A percentile compares a stretch with the other conserved stretches of the same genome.
Evolutionary conservation across 768 basidiomycete genomes (phyloP).

Genomic region (Amanita rubescens): DNA sequence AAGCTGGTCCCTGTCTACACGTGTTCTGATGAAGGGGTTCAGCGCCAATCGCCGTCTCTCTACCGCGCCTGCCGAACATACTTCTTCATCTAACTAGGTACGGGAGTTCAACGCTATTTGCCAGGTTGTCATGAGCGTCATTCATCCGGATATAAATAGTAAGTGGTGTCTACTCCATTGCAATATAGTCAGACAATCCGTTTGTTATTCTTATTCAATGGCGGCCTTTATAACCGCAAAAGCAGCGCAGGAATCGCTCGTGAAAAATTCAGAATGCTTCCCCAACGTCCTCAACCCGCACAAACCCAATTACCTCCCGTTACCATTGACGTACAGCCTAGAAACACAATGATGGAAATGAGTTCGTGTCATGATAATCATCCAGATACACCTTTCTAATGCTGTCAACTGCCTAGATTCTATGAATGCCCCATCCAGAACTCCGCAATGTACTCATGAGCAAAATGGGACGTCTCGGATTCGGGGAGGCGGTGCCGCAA

Average conservation of each 20-base stretch:
- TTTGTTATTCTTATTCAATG: neutral
- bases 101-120: neutral
- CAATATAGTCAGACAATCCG: neutral
- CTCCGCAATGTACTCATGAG: neutral
- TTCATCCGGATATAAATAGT: neutral
- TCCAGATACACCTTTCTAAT: neutral
- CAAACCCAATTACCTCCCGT: neutral
- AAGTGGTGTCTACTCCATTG: neutral
- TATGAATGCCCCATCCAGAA: neutral
- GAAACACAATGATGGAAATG: slow-evolving; percentile 1
- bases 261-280: neutral
- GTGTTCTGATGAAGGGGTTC: neutral
- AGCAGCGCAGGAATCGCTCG: neutral
- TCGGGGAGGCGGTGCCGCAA: slow-evolving; percentile 5
- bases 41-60: slow-evolving; percentile 1
- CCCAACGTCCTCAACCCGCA: neutral
- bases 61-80: neutral
- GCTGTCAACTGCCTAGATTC: neutral
- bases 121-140: neutral
- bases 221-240: neutral
- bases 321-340: neutral
- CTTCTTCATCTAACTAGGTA: neutral
- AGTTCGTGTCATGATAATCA: neutral
- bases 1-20: neutral
- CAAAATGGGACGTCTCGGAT: neutral